phyloP scores from a whole-genome alignment of 108 stramenopile genomes.

The Cylindrotheca closterium region DNA sequence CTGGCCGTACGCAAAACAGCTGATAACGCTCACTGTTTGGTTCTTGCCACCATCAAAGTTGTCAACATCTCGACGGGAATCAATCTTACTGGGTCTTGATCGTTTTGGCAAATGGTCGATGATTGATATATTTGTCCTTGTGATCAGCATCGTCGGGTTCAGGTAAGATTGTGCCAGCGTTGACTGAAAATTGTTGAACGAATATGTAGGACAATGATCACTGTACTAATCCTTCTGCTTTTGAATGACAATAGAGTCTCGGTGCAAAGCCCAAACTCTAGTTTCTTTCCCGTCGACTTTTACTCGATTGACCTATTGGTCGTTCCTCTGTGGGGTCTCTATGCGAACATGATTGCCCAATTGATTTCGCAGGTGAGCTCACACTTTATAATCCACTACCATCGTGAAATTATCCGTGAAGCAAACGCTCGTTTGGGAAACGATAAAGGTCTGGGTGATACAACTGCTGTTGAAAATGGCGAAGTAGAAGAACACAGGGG shows the following conservation, averaged over 20 bases:
- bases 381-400: slow-evolving; percentile 82
- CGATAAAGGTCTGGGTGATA: background rate
- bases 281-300: slow-evolving; percentile 64
- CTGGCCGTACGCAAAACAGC: slow-evolving; percentile 84
- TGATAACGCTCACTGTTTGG: slow-evolving; percentile 65
- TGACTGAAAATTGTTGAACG: slow-evolving; percentile 3
- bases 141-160: slow-evolving; percentile 69
- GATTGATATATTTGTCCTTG: slow-evolving; percentile 75
- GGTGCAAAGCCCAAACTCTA: slow-evolving; percentile 58
- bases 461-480: background rate
- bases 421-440: background rate
- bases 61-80: slow-evolving; percentile 51
- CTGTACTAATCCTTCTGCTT: background rate
- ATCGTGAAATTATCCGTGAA: slow-evolving; percentile 44
- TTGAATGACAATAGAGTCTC: slow-evolving; percentile 48
- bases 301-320: slow-evolving; percentile 72
- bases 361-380: slow-evolving; percentile 72
- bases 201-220: slow-evolving; percentile 29
- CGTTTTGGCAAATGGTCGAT: slow-evolving; percentile 67
- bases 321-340: slow-evolving; percentile 79
- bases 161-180: background rate
- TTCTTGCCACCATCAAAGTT: slow-evolving; percentile 53
- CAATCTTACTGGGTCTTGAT: slow-evolving; percentile 71
- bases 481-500: background rate
- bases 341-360: slow-evolving; percentile 83